Evolutionary conservation across 495 filamentous ascomycete species (phyloP).

Genomic region (Hypoxylon subgilvum): DNA sequence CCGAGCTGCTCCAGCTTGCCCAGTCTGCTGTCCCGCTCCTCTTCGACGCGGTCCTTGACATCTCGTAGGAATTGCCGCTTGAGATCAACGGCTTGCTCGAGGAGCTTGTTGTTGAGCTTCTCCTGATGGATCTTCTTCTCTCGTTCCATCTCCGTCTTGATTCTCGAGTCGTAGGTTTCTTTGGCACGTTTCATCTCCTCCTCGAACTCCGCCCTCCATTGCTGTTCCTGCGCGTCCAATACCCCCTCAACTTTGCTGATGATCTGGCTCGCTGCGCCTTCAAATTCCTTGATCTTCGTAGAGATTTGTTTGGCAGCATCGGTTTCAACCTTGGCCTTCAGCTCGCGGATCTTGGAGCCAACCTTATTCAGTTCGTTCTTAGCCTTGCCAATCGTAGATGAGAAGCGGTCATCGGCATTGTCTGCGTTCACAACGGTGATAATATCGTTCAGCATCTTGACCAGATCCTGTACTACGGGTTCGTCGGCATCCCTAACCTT

Average conservation of each 20-base stretch:
- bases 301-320: slow-evolving; percentile 79
- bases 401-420: slow-evolving; percentile 73
- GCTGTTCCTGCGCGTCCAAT: slow-evolving; percentile 73
- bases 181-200: slow-evolving; percentile 79
- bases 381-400: slow-evolving; percentile 75
- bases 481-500: slow-evolving; percentile 76
- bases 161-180: slow-evolving; percentile 76
- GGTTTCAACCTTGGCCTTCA: slow-evolving; percentile 69
- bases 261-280: slow-evolving; percentile 67
- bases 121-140: slow-evolving; percentile 78
- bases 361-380: slow-evolving; percentile 82
- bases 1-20: slow-evolving; percentile 82
- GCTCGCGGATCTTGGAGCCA: slow-evolving; percentile 70
- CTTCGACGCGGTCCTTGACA: slow-evolving; percentile 81
- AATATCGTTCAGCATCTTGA: slow-evolving; percentile 93
- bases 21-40: slow-evolving; percentile 85
- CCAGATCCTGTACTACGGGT: slow-evolving; percentile 87
- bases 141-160: slow-evolving; percentile 74
- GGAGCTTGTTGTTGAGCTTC: slow-evolving; percentile 78
- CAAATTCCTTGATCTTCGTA: slow-evolving; percentile 63
- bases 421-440: slow-evolving; percentile 91
- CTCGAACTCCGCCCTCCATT: slow-evolving; percentile 89
- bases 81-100: slow-evolving; percentile 88
- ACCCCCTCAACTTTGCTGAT: slow-evolving; percentile 76
- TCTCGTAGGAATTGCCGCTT: slow-evolving; percentile 81